A percentile compares a stretch with the other conserved stretches of the same genome.
Evolutionary conservation across 768 basidiomycete species (phyloP).

Genomic region (Russula sp.): DNA sequence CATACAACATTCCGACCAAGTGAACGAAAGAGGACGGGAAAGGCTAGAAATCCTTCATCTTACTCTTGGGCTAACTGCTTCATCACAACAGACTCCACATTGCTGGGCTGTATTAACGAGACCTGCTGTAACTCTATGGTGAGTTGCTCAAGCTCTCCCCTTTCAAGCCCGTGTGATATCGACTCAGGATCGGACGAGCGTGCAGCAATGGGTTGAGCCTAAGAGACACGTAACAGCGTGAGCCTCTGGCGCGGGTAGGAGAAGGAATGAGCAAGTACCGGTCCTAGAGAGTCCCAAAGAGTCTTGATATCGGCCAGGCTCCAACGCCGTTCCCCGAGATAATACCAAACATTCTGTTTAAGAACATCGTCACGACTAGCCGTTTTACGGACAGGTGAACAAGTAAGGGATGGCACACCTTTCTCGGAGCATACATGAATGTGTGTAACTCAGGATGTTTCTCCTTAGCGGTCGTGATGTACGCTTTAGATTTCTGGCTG

Average conservation of each 20-base stretch:
- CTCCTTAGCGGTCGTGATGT: slow-evolving; percentile 36
- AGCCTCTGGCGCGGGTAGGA: background rate
- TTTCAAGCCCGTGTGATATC: slow-evolving; percentile 41
- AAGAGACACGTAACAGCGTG: background rate
- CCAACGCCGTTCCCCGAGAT: slow-evolving; percentile 28
- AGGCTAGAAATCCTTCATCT: background rate
- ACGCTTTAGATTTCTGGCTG: slow-evolving; percentile 38
- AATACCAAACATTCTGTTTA: slow-evolving; percentile 25
- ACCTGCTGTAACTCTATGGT: slow-evolving; percentile 23
- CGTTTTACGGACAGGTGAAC: background rate
- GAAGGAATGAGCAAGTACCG: slow-evolving; percentile 19
- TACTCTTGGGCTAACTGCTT: slow-evolving; percentile 4
- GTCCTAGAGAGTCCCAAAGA: slow-evolving; percentile 20
- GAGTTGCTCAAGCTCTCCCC: slow-evolving; percentile 46
- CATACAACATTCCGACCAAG: background rate
- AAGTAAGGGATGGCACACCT: slow-evolving; percentile 37
- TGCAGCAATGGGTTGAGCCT: slow-evolving; percentile 32
- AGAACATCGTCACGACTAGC: background rate
- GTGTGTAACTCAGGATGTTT: slow-evolving; percentile 44
- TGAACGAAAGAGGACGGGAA: background rate
- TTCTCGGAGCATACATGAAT: slow-evolving; percentile 48
- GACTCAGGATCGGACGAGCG: slow-evolving; percentile 38
- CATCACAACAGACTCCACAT: slow-evolving; percentile 9
- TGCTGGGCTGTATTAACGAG: slow-evolving; percentile 8
- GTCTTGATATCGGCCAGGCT: slow-evolving; percentile 13